Conservation (phyloP, 2,329 filamentous ascomycete species). For the Trichoderma breve region DNA sequence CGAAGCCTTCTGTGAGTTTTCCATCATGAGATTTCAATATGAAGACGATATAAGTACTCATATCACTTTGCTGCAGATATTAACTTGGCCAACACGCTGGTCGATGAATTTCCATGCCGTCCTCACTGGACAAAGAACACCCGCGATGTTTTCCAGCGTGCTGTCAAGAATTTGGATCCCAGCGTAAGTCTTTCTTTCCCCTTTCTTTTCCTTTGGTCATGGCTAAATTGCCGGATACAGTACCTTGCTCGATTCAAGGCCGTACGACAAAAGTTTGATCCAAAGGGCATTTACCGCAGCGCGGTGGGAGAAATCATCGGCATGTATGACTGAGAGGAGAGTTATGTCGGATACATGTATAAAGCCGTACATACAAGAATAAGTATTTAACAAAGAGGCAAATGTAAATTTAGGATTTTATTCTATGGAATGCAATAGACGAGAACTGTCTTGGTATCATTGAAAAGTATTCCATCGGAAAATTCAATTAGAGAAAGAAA, state of each 20-base stretch:
- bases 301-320: conserved; percentile 50
- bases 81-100: conserved; percentile 44
- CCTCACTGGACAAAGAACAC: conserved; percentile 57
- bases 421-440: conserved; percentile 9
- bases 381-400: neutral
- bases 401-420: neutral
- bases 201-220: neutral
- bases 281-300: conserved; percentile 46
- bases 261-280: conserved; percentile 48
- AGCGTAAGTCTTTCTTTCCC: conserved; percentile 30
- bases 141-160: conserved; percentile 44
- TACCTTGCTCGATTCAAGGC: conserved; percentile 48
- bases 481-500: neutral
- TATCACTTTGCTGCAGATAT: conserved; percentile 32
- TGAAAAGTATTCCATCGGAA: conserved; percentile 1
- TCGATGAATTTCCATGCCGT: conserved; percentile 50
- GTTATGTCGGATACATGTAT: neutral
- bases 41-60: neutral
- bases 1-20: conserved; percentile 46
- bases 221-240: conserved; percentile 21
- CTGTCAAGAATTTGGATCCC: conserved; percentile 48
- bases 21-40: neutral
- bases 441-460: conserved; percentile 12
- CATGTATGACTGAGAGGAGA: conserved; percentile 34
- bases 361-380: neutral